Conservation (phyloP, 371 early-diverging fungal species). For the Rhizomucor pusillus region DNA sequence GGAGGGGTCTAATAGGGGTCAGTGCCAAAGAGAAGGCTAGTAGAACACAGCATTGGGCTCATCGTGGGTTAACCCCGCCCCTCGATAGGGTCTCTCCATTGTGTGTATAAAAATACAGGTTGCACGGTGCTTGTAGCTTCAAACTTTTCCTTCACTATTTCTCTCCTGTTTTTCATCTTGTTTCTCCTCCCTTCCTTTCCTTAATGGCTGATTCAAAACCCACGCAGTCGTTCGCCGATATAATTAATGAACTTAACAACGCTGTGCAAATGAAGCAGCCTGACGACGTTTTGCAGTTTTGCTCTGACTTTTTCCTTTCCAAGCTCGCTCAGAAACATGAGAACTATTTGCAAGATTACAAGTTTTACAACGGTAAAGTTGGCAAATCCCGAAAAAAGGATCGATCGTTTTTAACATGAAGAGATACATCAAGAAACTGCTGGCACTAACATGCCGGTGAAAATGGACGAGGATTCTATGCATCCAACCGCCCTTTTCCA, state of each 20-base stretch:
- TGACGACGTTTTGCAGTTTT: slow-evolving; percentile 78
- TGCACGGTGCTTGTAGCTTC: not conserved
- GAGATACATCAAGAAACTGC: too few relatives aligned
- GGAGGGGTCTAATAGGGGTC: too few relatives aligned
- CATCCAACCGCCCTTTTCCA: slow-evolving; percentile 7
- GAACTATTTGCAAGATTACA: not conserved
- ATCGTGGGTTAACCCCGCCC: too few relatives aligned
- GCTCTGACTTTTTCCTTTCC: slow-evolving; percentile 74
- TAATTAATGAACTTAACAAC: slow-evolving; percentile 10
- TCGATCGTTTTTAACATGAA: too few relatives aligned
- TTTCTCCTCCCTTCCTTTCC: slow-evolving; percentile 10
- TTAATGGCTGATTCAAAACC: slow-evolving; percentile 7
- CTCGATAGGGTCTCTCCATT: too few relatives aligned
- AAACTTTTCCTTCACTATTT: too few relatives aligned
- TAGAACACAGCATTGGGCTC: too few relatives aligned
- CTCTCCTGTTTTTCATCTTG: not conserved
- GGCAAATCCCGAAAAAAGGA: too few relatives aligned
- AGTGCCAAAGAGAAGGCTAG: too few relatives aligned
- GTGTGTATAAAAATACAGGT: too few relatives aligned
- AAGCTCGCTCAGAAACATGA: slow-evolving; percentile 59
- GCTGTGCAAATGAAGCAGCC: slow-evolving; percentile 22
- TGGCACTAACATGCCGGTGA: too few relatives aligned
- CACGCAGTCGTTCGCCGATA: slow-evolving; percentile 7
- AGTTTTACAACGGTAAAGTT: too few relatives aligned
- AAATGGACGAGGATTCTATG: not conserved